Conservation (phyloP, 441 rosid species). For the Hura crepitans region DNA sequence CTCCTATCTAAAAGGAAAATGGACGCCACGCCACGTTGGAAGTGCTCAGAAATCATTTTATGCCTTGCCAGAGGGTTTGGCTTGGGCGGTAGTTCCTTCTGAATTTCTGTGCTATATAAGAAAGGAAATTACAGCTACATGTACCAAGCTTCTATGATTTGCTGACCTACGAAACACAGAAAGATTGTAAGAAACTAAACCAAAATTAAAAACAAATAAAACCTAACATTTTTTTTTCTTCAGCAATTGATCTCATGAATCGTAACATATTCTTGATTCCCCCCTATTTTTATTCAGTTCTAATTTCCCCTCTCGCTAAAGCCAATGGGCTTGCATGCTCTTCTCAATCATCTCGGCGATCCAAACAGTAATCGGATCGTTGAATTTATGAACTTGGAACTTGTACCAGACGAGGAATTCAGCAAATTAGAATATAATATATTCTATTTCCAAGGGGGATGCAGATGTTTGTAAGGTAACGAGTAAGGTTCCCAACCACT, state of each 20-base stretch:
- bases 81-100: constrained; percentile 21
- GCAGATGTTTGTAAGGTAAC: constrained; percentile 43
- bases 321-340: constrained; percentile 39
- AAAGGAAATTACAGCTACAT: constrained; percentile 40
- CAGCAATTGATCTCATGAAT: constrained; percentile 49
- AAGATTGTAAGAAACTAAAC: too few species aligned
- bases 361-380: constrained; percentile 26
- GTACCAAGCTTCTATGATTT: constrained; percentile 45
- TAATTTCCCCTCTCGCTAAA: constrained; percentile 31
- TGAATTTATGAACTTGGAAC: constrained; percentile 25
- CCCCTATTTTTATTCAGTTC: constrained; percentile 48
- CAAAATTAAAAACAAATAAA: constrained; percentile 37
- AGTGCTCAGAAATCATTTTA: too few species aligned
- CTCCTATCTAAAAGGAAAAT: too few species aligned
- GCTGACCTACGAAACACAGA: constrained; percentile 44
- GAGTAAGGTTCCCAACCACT: constrained; percentile 62
- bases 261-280: constrained; percentile 35
- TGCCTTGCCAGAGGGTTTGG: too few species aligned
- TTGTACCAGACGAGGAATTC: constrained; percentile 13
- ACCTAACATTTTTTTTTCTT: constrained; percentile 29
- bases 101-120: constrained; percentile 42
- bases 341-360: constrained; percentile 26
- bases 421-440: constrained; percentile 7
- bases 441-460: constrained; percentile 68
- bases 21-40: too few species aligned